Evolutionary conservation across 2,329 filamentous ascomycete genomes (phyloP), one percentile per base, ranked within the genome.

Genomic region (Lachnellula cervina): DNA sequence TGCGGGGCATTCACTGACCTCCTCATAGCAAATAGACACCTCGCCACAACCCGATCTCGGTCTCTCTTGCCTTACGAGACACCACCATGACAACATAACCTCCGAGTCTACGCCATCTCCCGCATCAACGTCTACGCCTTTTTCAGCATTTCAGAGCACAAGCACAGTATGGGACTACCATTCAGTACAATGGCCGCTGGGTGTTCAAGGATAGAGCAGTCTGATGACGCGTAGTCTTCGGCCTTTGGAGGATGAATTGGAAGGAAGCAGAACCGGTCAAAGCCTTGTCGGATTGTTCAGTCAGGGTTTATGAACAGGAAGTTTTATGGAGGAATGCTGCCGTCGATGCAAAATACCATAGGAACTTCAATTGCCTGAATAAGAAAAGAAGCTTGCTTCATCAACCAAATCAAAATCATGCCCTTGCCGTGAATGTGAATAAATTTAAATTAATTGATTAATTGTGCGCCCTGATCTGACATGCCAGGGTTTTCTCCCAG

Each of bases 21-120:
- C 35, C 42, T 56, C 56, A 64, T 54, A 75, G 73, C 68, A 75
- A 75, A 67, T 75, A 75, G 74, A 75, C 71, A 62, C 66, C 68
- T 73, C 71, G 62, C 66, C 28, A 63, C 69, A 69, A 65, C 69
- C 71, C 72, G 73, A 72, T 74, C 72, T 71, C 72, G 66, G 67
- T 71, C 58, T 69, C 65, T 67, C 63, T 62, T 64, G 60, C 59
- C 66, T 64, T 62, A 59, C 64, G 45, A 61, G 55, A 60, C 57
- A 61, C 47, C 61, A 64, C 64, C 69, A 74, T 70, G 72, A 73
- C 66, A 71, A 72, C 43, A 55, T 62, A 65, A 64, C 51, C 56
- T 66, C 65, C 65, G 55, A 59, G 59, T 61, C 57, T 68, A 58
- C 62, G 66, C 67, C 63, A 65, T 69, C 63, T 63, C 65, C 63